Conservation (phyloP, 2,329 filamentous ascomycete genomes). For the Neocatenulostroma microsporum region DNA sequence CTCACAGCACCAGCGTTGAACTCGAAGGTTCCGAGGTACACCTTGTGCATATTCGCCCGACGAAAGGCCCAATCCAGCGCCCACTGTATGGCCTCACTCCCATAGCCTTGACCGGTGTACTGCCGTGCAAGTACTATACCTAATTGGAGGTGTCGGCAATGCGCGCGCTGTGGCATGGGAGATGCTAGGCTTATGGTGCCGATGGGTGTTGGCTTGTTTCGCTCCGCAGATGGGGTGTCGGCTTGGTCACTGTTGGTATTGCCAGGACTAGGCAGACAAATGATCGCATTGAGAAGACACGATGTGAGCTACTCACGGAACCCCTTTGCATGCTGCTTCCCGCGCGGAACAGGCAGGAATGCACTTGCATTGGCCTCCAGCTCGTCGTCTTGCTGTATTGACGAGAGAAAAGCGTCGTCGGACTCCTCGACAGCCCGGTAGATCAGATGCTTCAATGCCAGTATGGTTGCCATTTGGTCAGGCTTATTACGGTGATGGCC, state of each 20-base stretch:
- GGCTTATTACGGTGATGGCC: too few relatives aligned
- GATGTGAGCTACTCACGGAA: constrained; percentile 23
- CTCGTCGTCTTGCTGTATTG: constrained; percentile 8
- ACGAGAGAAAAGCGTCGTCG: constrained; percentile 23
- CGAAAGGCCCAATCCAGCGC: constrained; percentile 41
- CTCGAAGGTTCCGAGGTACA: constrained; percentile 34
- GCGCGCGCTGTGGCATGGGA: constrained; percentile 12
- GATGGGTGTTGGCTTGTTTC: constrained; percentile 24
- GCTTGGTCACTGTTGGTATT: too few relatives aligned
- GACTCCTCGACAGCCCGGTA: constrained; percentile 33
- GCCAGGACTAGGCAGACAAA: constrained; percentile 28
- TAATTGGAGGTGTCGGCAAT: constrained; percentile 39
- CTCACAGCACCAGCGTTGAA: constrained; percentile 39
- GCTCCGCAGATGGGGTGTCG: too few relatives aligned
- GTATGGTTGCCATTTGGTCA: too few relatives aligned
- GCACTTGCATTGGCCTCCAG: constrained; percentile 6
- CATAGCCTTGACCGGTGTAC: constrained; percentile 39
- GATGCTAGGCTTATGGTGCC: constrained; percentile 28
- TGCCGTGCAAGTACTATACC: constrained; percentile 30
- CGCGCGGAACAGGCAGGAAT: too few relatives aligned
- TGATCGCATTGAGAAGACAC: constrained; percentile 31
- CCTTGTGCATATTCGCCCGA: constrained; percentile 40
- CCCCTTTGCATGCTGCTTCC: too few relatives aligned
- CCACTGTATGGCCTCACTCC: constrained; percentile 43
- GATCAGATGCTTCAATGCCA: constrained; percentile 31